Evolutionary conservation across 352 stramenopile genomes (phyloP), one percentile per base, ranked within the genome.

Genomic region (Pythium phragmitis): DNA sequence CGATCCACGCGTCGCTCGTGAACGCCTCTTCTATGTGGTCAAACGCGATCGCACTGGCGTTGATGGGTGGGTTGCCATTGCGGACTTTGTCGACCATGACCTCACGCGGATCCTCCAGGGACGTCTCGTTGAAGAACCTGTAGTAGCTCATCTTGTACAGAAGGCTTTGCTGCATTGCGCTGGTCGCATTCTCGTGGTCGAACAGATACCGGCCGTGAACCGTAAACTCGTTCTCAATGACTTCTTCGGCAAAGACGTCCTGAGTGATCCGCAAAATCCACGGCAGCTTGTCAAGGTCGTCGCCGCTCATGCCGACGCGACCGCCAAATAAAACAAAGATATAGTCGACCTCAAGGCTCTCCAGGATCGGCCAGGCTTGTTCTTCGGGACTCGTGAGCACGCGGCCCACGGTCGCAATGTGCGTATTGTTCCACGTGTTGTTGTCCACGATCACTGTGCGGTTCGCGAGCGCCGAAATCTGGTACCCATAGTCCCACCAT

Each of bases 371-470:
- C 23, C 78, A 62, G 2, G 87, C 87, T 12, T 84, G 77, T 0
- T 88, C 82, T 67, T 96, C 87, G 28, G 73, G 74, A 8, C 80
- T 90, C 3, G 68, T 72, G 39, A 96, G 72, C 37, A 89, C 88
- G 11, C 93, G 85, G 1, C 94, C 95, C 13, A 98, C 88, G 0
- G 93, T 98, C 37, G 95, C 95, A 68, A 98, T 98, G 72, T 98
- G 95, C 37, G 92, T 98, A 70, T 98, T 97, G 73, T 98, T 98
- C 95, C 95, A 98, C 53, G 95, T 98, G 65, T 98, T 98, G 76
- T 98, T 98, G 76, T 98, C 95, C 3, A 98, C 95, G 45, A 94
- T 69, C 26, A 94, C 82, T 0, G 85, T 96, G 46, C 87, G 87
- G 60, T 96, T 96, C 11, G 87, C 83, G 13, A 94, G 65, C 7